Base-by-base conservation (phyloP, 108 stramenopile species). In the Cylindrotheca fusiformis region DNA sequence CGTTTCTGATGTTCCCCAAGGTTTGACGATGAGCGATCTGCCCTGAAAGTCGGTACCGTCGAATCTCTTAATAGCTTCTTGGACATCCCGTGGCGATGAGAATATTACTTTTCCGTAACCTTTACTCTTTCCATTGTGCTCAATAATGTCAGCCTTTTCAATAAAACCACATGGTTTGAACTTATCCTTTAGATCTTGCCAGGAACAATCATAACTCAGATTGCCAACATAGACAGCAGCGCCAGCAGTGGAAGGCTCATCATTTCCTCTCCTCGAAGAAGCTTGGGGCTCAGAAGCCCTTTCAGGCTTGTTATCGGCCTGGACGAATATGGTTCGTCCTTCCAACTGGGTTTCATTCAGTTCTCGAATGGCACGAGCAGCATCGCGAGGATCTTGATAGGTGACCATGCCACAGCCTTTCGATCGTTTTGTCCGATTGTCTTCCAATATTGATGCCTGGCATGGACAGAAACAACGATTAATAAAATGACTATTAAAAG, bases 101-200 rank as follows among this genome's bases (percentile, higher is more conserved):
- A 89, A 97, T 12, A 88, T 78, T 10, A 98, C 90, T 22, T 83
- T 88, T 23, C 94, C 97, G 66, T 71, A 96, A 8, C 27, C 21
- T 62, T 80, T 87, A 1, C 68, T 63, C n/a, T 32, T 24, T 23
- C 55, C 60, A 92, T 41, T 91, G 90, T 55, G 36, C 14, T 76
- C 84, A 50, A 82, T 87, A 17, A 90, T 83, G 27, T 84, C 83
- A 20, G 85, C 88, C 32, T 72, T 71, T 30, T 79, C 83, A n/a
- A 90, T 81, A 0, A 69, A 67, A 4, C 83, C 85, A 77, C 60
- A 68, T 29, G 70, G 50, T 48, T 69, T 61, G 90, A 95, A 93
- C 79, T 91, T 90, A 67, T 94, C 93, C 68, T 93, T 93, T 21
- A 97, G 79, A 55, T 87, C 90, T 54, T 93, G 86, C 84, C 86